Base-by-base conservation (phyloP, 495 filamentous ascomycete species). In the Astrothelium macrocarpum region DNA sequence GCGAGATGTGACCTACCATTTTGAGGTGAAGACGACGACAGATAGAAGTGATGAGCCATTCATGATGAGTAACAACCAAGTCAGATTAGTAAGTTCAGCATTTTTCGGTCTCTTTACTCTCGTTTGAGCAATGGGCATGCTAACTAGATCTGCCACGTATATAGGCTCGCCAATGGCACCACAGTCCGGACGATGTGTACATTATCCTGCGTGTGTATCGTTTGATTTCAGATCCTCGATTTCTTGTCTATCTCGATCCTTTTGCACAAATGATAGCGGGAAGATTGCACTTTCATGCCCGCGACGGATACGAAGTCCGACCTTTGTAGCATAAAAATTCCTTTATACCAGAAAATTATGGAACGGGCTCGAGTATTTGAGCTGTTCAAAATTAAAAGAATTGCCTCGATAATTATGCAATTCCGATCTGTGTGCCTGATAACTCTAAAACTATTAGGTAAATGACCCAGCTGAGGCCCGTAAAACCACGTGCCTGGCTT, bases 11-110 rank as follows among this genome's bases (percentile, higher is more conserved):
- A 66, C 65, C 1, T 63, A 59, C 42, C 65, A 62, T 56, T 20
- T 63, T 56, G 65, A 66, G 59, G 65, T 66, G 46, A 66, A 66
- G 61, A 43, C 61, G 7, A 66, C 65, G 32, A 58, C 28, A n/a
- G 64, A 61, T 2, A 18, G 18, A 4, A 53, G 61, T 43, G 25
- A 53, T 4, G 65, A 66, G 61, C 61, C 65, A 26, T 66, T 66
- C 61, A 31, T 28, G 14, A 31, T 66, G 32, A 66, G 65, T 53
- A 46, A 49, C 32, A 63, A 59, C 31, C 65, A 66, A 39, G 16
- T 59, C 34, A 39, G 32, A 9, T 32, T 58, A 28, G 46, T 63
- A 34, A 53, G 60, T 36, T 23, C n/a, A 16, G 28, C 39, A 26
- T 49, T 4, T 28, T 29, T 3, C 9, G 0, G 28, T 43, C 20